These are phyloP conservation scores for Trichosporon sp. DNA, from an alignment of 1,284 basidiomycete genomes.

Conservation along the genomic window DNA sequence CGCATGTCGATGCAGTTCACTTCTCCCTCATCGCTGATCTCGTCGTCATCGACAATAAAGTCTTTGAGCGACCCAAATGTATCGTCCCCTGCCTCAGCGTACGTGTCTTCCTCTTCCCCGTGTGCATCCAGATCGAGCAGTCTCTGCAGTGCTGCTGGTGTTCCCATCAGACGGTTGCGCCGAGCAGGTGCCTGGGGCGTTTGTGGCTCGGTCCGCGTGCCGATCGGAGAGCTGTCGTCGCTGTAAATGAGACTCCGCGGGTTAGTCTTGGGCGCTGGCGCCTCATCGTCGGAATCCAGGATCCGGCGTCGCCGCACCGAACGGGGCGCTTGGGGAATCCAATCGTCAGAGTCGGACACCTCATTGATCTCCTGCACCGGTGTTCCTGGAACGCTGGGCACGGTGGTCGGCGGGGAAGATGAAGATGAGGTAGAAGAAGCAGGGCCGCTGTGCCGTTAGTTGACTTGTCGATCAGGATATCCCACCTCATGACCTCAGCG, in stretches of 20 bases:
- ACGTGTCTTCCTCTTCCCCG: not conserved
- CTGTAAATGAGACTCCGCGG: not conserved
- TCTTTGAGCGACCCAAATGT: conserved; percentile 30
- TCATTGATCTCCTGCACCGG: not conserved
- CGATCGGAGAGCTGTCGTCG: not conserved
- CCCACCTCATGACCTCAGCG: not conserved
- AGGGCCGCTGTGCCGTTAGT: not conserved
- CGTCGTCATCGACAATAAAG: conserved; percentile 43
- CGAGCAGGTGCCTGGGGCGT: not conserved
- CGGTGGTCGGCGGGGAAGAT: not conserved
- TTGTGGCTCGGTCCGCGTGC: not conserved
- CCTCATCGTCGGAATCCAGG: not conserved
- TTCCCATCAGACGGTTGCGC: not conserved
- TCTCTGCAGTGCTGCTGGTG: not conserved
- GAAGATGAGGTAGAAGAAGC: not conserved
- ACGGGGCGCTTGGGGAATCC: not conserved
- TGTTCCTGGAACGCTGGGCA: not conserved
- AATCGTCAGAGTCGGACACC: not conserved
- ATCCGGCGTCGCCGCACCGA: not conserved
- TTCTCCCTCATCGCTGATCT: conserved; percentile 26
- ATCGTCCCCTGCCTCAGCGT: not conserved
- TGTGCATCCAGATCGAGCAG: conserved; percentile 1
- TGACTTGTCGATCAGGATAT: not conserved
- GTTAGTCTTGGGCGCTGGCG: not conserved
- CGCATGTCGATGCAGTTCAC: conserved; percentile 7